phyloP scores from a whole-genome alignment of 371 early-diverging fungal species.

The Lichtheimia ornata region DNA sequence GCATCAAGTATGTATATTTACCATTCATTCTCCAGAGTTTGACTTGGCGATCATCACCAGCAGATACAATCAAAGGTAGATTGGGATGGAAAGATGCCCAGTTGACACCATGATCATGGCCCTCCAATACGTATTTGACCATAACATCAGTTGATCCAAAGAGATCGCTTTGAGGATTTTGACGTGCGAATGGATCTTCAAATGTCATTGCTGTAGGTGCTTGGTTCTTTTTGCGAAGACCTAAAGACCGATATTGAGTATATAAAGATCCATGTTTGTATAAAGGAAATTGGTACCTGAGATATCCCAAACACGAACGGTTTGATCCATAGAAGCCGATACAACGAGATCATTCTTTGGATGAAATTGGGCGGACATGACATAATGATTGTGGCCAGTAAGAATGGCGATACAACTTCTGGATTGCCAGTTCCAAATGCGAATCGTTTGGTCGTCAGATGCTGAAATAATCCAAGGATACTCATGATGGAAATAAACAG shows the following conservation, averaged over 20 bases:
- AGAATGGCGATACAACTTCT: slow-evolving; percentile 95
- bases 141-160: slow-evolving; percentile 95
- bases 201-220: slow-evolving; percentile 60
- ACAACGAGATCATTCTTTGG: slow-evolving; percentile 95
- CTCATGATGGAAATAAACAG: slow-evolving; percentile 98
- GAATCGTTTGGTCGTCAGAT: slow-evolving; percentile 99
- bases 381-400: slow-evolving; percentile 99
- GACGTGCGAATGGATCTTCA: slow-evolving; percentile 59
- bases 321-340: slow-evolving; percentile 97
- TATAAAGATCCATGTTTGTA: slow-evolving; percentile 1
- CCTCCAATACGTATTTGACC: slow-evolving; percentile 98
- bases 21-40: slow-evolving; percentile 98
- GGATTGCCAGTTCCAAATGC: slow-evolving; percentile 99
- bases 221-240: slow-evolving; percentile 81
- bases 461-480: slow-evolving; percentile 98
- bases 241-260: slow-evolving; percentile 32
- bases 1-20: slow-evolving; percentile 24
- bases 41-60: slow-evolving; percentile 98
- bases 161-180: slow-evolving; percentile 78
- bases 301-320: slow-evolving; percentile 99
- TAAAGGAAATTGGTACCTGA: slow-evolving; percentile 58
- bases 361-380: slow-evolving; percentile 99
- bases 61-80: slow-evolving; percentile 92
- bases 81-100: slow-evolving; percentile 96
- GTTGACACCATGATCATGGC: slow-evolving; percentile 99